These are phyloP conservation scores for Scutellaria baicalensis DNA, from an alignment of 257 asterid genomes.

Conservation along the genomic window DNA sequence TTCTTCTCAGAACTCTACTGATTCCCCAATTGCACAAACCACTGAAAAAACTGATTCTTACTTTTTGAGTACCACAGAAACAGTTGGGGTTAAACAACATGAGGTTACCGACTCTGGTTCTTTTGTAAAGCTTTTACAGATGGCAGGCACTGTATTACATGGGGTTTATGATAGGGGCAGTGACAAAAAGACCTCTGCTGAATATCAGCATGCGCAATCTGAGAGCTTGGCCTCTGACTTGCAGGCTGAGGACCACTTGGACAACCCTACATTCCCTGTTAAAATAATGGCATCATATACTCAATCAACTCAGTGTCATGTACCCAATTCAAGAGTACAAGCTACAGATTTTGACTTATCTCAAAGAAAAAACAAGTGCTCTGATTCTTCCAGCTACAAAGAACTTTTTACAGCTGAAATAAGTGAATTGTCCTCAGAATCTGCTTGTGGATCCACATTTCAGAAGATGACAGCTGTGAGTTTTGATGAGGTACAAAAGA, in stretches of 20 bases:
- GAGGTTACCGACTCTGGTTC: conserved; percentile 32
- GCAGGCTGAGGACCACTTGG: conserved; percentile 21
- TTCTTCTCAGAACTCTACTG: conserved; percentile 63
- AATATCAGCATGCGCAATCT: conserved; percentile 16
- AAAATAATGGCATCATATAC: conserved; percentile 12
- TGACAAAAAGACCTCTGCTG: conserved; percentile 14
- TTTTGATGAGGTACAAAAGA: conserved; percentile 21
- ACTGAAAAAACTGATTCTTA: conserved; percentile 44
- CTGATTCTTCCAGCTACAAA: conserved; percentile 8
- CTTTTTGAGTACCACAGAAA: conserved; percentile 40
- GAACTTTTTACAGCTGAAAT: conserved; percentile 37
- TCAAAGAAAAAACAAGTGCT: conserved; percentile 18
- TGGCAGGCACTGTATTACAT: conserved; percentile 29
- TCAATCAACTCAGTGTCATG: conserved; percentile 15
- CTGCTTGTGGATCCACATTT: conserved; percentile 36
- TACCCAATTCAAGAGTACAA: conserved; percentile 27
- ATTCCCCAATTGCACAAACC: conserved; percentile 37
- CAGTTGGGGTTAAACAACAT: conserved; percentile 22
- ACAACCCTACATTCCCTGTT: conserved; percentile 9
- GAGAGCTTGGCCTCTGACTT: conserved; percentile 21
- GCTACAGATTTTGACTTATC: conserved; percentile 21
- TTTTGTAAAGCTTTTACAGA: conserved; percentile 49
- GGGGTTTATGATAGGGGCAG: conserved; percentile 29
- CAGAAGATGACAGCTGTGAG: conserved; percentile 18
- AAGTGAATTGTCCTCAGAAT: conserved; percentile 63